Percentiles rank a stretch among this genome's conserved stretches.
Evolutionary conservation across 78 protist genomes (phyloP).

Genomic region (Emiliania huxleyi): DNA sequence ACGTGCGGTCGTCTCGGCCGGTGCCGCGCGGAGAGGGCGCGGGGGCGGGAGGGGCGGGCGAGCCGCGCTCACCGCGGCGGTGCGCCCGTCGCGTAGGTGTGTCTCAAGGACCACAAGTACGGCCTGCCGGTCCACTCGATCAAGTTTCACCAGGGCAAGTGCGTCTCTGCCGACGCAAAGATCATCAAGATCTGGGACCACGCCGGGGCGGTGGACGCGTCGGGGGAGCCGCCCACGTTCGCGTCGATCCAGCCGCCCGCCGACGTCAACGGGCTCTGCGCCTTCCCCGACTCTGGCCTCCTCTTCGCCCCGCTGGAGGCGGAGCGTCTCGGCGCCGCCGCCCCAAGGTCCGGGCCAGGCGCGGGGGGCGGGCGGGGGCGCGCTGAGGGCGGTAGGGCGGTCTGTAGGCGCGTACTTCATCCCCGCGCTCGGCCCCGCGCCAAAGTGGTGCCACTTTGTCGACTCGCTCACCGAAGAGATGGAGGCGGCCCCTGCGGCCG

Average conservation of each 20-base stretch:
- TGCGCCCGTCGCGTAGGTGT: too few species aligned
- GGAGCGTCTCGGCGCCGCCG: constrained; percentile 64
- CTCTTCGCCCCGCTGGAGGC: constrained; percentile 78
- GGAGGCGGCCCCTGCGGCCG: neutral
- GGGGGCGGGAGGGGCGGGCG: neutral
- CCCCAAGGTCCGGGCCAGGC: too few species aligned
- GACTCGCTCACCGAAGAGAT: constrained; percentile 84
- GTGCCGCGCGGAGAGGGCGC: too few species aligned
- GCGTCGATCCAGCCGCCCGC: constrained; percentile 77
- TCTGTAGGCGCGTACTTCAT: constrained; percentile 69
- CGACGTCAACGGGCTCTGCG: constrained; percentile 62
- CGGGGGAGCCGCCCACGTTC: neutral
- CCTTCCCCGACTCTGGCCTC: constrained; percentile 70
- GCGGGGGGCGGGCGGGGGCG: too few species aligned
- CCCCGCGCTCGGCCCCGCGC: constrained; percentile 96
- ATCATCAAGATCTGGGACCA: constrained; percentile 74
- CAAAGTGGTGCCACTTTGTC: constrained; percentile 94
- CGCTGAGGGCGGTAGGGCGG: too few species aligned
- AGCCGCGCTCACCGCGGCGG: neutral
- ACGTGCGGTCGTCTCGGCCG: constrained; percentile 70
- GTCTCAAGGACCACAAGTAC: constrained; percentile 78
- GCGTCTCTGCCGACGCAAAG: constrained; percentile 66
- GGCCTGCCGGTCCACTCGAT: constrained; percentile 68
- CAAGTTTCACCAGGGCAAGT: constrained; percentile 51
- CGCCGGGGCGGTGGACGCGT: neutral